Evolutionary conservation across 768 basidiomycete species (phyloP).

Genomic region (Hericium coralloides): DNA sequence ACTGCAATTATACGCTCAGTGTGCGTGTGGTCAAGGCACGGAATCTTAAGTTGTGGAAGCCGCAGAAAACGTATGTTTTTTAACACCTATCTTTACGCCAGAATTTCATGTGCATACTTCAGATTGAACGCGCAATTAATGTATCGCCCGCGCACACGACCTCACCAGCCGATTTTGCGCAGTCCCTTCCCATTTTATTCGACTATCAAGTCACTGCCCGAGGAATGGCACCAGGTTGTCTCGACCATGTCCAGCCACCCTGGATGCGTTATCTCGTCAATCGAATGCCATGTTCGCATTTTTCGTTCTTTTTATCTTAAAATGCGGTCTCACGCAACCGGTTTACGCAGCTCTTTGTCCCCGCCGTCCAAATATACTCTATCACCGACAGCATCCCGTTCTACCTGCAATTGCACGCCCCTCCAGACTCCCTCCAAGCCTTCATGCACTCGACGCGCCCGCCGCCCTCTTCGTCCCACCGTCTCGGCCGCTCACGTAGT

Average conservation of each 20-base stretch:
- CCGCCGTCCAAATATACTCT: slow-evolving; percentile 44
- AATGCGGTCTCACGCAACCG: background rate
- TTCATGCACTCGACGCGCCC: slow-evolving; percentile 27
- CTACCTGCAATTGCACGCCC: slow-evolving; percentile 51
- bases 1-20: slow-evolving; percentile 37
- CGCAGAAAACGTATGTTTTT: slow-evolving; percentile 33
- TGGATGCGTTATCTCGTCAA: slow-evolving; percentile 26
- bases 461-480: background rate
- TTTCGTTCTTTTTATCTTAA: background rate
- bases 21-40: slow-evolving; percentile 28
- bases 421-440: slow-evolving; percentile 33
- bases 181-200: slow-evolving; percentile 40
- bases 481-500: slow-evolving; percentile 14
- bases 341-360: slow-evolving; percentile 45
- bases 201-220: slow-evolving; percentile 50
- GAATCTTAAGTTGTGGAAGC: slow-evolving; percentile 36
- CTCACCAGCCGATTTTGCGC: slow-evolving; percentile 42
- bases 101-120: background rate
- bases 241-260: slow-evolving; percentile 32
- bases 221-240: slow-evolving; percentile 53
- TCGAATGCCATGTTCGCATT: slow-evolving; percentile 42
- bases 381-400: slow-evolving; percentile 52
- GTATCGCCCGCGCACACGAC: slow-evolving; percentile 47
- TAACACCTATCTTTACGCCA: background rate
- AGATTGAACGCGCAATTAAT: slow-evolving; percentile 39